A percentile compares a stretch with the other conserved stretches of the same genome.
phyloP scores from a whole-genome alignment of 371 early-diverging fungal genomes.

The Mortierella sp. region DNA sequence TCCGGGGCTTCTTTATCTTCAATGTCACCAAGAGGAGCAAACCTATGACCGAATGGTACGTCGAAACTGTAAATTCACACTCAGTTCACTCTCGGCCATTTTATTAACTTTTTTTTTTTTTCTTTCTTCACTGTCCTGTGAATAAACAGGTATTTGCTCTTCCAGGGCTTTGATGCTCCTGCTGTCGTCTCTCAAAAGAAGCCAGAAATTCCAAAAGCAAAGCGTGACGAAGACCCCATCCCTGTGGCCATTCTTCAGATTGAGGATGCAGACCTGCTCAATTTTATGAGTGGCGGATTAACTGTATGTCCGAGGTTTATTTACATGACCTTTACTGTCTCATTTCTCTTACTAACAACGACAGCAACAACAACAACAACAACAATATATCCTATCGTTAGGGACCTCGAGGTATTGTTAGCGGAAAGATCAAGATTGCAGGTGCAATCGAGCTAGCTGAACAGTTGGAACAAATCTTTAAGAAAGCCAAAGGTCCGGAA shows the following conservation, averaged over 20 bases:
- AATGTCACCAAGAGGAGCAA: slow-evolving; percentile 38
- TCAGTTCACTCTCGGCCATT: too few species aligned
- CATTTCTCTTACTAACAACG: neutral
- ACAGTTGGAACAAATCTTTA: slow-evolving; percentile 44
- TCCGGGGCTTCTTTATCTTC: slow-evolving; percentile 48
- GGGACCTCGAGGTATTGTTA: slow-evolving; percentile 53
- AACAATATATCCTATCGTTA: neutral
- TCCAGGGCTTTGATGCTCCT: slow-evolving; percentile 50
- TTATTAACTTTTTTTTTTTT: neutral
- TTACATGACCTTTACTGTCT: neutral
- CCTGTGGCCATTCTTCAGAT: slow-evolving; percentile 53
- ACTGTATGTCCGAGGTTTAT: slow-evolving; percentile 18
- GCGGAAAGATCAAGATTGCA: slow-evolving; percentile 56
- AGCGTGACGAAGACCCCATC: slow-evolving; percentile 45
- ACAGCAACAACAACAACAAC: neutral
- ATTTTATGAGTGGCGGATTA: slow-evolving; percentile 54
- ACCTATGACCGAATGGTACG: slow-evolving; percentile 49
- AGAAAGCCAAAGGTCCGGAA: slow-evolving; percentile 49
- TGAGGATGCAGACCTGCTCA: slow-evolving; percentile 49
- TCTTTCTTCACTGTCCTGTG: neutral
- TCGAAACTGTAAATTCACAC: too few species aligned
- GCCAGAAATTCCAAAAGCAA: slow-evolving; percentile 53
- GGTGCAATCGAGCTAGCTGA: slow-evolving; percentile 52
- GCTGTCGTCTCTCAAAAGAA: slow-evolving; percentile 46
- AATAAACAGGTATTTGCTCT: slow-evolving; percentile 34